These are phyloP conservation scores for Aphanomyces astaci DNA, from an alignment of 352 stramenopile genomes.

Conservation along the genomic window DNA sequence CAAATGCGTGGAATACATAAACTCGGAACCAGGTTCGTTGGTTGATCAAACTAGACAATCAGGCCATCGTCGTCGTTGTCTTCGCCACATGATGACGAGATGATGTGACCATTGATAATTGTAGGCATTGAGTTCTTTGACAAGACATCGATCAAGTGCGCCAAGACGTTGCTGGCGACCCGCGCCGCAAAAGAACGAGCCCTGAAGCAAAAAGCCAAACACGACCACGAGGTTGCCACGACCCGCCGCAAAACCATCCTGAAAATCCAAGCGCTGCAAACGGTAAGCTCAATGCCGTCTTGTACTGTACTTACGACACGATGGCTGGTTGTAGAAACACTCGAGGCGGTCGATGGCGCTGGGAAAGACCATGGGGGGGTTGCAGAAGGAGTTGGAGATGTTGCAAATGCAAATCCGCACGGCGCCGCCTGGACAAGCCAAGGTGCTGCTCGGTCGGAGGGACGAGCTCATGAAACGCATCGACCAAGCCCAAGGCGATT, in stretches of 20 bases:
- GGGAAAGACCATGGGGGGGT: slow-evolving; percentile 13
- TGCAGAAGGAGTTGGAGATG: not conserved
- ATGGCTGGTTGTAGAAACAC: slow-evolving; percentile 5
- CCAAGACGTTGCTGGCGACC: slow-evolving; percentile 28
- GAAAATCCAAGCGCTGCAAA: not conserved
- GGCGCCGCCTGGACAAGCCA: slow-evolving; percentile 33
- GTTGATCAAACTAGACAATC: no score
- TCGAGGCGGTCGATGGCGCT: not conserved
- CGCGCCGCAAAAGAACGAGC: slow-evolving; percentile 4
- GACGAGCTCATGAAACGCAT: slow-evolving; percentile 27
- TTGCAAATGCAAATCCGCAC: slow-evolving; percentile 18
- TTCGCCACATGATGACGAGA: no score
- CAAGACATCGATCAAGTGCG: slow-evolving; percentile 29
- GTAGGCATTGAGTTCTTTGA: slow-evolving; percentile 44
- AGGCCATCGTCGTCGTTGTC: no score
- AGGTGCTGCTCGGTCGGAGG: slow-evolving; percentile 35
- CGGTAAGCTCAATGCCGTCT: not conserved
- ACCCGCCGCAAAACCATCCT: slow-evolving; percentile 3
- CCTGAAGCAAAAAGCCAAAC: slow-evolving; percentile 7
- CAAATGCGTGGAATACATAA: slow-evolving; percentile 57
- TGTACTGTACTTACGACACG: not conserved
- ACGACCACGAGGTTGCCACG: not conserved
- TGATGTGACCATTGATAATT: not conserved
- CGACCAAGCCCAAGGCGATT: slow-evolving; percentile 1
- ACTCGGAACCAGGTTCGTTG: slow-evolving; percentile 31